Percentiles rank a stretch among this genome's conserved stretches.
These are phyloP conservation scores for Symbiodinium natans DNA, from an alignment of 73 alveolate genomes.

Conservation along the genomic window DNA sequence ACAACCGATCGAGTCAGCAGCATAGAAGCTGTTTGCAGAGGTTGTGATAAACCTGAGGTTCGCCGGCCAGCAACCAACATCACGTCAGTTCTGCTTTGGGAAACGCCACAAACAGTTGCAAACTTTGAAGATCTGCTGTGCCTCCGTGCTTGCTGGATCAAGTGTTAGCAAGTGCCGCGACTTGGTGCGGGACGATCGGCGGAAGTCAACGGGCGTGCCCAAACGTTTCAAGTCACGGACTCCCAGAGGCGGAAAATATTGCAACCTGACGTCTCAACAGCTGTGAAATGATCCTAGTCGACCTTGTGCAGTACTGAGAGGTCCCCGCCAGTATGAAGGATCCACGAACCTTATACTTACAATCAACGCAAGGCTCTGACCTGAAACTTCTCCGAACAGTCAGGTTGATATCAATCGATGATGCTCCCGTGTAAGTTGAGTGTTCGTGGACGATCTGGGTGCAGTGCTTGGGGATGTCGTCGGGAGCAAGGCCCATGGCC, in stretches of 20 bases:
- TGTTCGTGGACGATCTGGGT: not conserved
- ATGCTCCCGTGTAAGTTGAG: not conserved
- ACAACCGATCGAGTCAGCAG: not conserved
- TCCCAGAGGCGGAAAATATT: constrained; percentile 96
- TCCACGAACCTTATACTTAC: constrained; percentile 34
- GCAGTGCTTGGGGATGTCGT: constrained; percentile 29
- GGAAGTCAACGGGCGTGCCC: constrained; percentile 95
- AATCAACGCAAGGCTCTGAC: not conserved
- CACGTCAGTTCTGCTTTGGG: too few relatives aligned
- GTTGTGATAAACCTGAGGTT: constrained; percentile 67
- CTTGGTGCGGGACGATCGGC: constrained; percentile 91
- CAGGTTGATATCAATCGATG: not conserved
- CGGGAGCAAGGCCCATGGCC: constrained; percentile 54
- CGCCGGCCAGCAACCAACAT: too few relatives aligned
- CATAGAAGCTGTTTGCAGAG: constrained; percentile 54
- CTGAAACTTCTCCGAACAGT: not conserved
- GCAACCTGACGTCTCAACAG: constrained; percentile 94
- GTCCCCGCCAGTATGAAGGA: constrained; percentile 28
- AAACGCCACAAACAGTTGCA: too few relatives aligned
- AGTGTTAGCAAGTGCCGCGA: not conserved
- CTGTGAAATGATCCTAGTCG: constrained; percentile 78
- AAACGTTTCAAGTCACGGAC: constrained; percentile 95
- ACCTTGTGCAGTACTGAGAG: not conserved
- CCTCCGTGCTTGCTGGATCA: too few relatives aligned
- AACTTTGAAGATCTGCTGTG: too few relatives aligned